Evolutionary conservation across 1,139 yeast species (phyloP), one percentile per base, ranked within the genome.

Genomic region (Debaryomyces subglobosus): DNA sequence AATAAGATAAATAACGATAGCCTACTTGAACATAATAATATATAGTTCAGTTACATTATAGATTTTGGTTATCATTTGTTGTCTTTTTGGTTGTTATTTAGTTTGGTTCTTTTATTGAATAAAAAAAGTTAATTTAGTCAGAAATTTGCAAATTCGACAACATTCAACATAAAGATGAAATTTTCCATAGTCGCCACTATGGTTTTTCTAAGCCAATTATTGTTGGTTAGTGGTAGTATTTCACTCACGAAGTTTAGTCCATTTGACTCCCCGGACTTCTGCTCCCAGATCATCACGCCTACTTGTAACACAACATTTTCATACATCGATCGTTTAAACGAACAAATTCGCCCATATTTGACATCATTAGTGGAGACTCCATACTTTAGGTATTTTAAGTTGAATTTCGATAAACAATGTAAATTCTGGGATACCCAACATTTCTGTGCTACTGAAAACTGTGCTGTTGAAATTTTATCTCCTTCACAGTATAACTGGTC

Each of bases 381-480:
- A 54, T 89, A 86, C 67, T 94, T 95, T 80, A 80, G 86, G 54
- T 89, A 89, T 65, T 94, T 89, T 74, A 88, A 90, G 67, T 80
- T 95, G 51, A 89, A 95, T 63, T 74, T 95, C 44, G 94, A 85
- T 63, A 86, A 88, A 57, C 84, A 84, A 63, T 95, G 99, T 66
- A 92, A 96, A 35, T 90, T 91, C 64, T 88, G 95, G 87, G 82
- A 84, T 50, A 88, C 85, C 56, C 89, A 83, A 58, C 86, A 80
- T 78, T 84, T 91, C 64, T 95, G 99, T 66, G 92, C 96, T 57
- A 91, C 95, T 61, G 81, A 91, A 55, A 89, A 92, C 46, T 95
- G 99, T 70, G 96, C 97, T 2, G 96, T 95, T 29, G 97, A 94
- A 65, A 80, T 88, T 21, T 64, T 74, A 53, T 65, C 71, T 3